Evolutionary conservation across 352 stramenopile species (phyloP).

Genomic region (Phytopythium sindhum): DNA sequence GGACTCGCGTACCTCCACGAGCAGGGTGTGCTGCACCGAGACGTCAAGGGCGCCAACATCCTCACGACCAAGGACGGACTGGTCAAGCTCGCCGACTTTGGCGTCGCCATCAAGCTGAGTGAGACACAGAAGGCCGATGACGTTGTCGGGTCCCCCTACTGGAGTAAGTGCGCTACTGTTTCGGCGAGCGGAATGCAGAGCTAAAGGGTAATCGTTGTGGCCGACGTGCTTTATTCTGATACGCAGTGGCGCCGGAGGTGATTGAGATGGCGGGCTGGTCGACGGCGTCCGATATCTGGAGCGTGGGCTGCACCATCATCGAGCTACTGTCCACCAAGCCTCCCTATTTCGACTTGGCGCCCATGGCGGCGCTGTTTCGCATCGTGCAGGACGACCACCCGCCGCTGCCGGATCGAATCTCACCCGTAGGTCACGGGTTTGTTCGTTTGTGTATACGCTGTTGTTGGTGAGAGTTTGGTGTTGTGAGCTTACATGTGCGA

Average conservation of each 20-base stretch:
- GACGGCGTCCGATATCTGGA: slow-evolving; percentile 93
- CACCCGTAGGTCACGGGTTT: slow-evolving; percentile 37
- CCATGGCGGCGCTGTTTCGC: slow-evolving; percentile 89
- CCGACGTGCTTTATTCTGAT: slow-evolving; percentile 6
- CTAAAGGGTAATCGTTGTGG: neutral
- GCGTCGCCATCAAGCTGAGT: slow-evolving; percentile 87
- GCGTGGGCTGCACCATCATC: slow-evolving; percentile 94
- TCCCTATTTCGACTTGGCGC: slow-evolving; percentile 91
- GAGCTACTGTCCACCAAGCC: slow-evolving; percentile 92
- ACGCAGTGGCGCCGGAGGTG: slow-evolving; percentile 92
- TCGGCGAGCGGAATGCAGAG: neutral
- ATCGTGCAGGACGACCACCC: slow-evolving; percentile 93
- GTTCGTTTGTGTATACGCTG: neutral
- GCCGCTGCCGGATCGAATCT: slow-evolving; percentile 87
- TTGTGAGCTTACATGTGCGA: neutral
- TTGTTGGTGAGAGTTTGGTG: slow-evolving; percentile 1
- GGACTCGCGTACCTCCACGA: slow-evolving; percentile 90
- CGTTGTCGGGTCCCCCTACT: slow-evolving; percentile 94
- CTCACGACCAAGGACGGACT: slow-evolving; percentile 90
- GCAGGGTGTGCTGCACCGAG: slow-evolving; percentile 90
- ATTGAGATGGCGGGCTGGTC: slow-evolving; percentile 94
- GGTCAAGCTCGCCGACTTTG: slow-evolving; percentile 93
- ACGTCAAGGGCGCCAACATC: slow-evolving; percentile 94
- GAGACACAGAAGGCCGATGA: slow-evolving; percentile 87
- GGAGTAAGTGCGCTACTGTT: slow-evolving; percentile 58